Base-by-base conservation (phyloP, 2,329 filamentous ascomycete genomes). In the Piedraia hortae region DNA sequence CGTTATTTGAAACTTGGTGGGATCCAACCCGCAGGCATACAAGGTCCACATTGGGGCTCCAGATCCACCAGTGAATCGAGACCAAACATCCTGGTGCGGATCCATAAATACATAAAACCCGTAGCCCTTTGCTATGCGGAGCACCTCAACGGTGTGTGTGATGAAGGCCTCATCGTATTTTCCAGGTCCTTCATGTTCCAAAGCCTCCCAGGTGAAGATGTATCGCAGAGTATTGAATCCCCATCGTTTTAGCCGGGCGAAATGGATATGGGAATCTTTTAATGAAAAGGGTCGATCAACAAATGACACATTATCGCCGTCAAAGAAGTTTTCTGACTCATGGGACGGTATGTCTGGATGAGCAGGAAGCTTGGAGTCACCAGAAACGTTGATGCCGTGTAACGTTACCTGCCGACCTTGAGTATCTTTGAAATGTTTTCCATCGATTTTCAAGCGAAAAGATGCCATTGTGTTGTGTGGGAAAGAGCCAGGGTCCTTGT, bases 61-160 rank as follows among this genome's bases (percentile, higher is more conserved):
- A 12, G 82, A 93, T 20, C 85, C 85, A 19, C 85, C 85, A 4
- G 74, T 78, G 39, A 85, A 85, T 24, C 85, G 62, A 15, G 82
- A 91, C 85, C 85, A 97, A 35, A 93, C 82, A 51, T 97, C 85
- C 54, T 97, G 85, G 44, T 97, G 85, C 10, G 88, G 82, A 36
- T 97, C 88, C 77, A 97, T 90, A 42, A 91, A 93, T 21, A 97
- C 58, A 39, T 88, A 90, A 44, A 97, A 91, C 13, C 74, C 75
- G 51, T 89, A 93, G 16, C 65, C 57, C 42, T 80, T 90, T 16
- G 80, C 80, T 31, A 78, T 54, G 25, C 78, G 61, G 34, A 97
- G 47, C 6, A 90, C 54, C 17, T 74, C 60, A 32, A 97, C 77
- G 1, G 85, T 97, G 42, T 89, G 77, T 32, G 73, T 58, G 32